phyloP scores from a whole-genome alignment of 2,329 filamentous ascomycete species.

The Aspergillus calidoustus region DNA sequence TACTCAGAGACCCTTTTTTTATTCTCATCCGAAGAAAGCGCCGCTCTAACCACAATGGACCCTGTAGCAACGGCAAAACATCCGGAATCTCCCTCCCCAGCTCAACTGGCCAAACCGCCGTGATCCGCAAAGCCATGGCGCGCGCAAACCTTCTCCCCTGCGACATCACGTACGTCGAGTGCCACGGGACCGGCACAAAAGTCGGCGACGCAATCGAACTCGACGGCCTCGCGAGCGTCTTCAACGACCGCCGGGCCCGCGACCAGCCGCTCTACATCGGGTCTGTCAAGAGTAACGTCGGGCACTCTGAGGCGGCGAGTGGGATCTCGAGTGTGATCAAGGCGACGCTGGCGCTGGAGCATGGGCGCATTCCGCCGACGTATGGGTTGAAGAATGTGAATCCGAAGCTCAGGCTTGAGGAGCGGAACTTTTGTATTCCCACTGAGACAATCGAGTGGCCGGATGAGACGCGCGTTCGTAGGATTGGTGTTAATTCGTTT shows the following conservation, averaged over 20 bases:
- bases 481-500: conserved; percentile 51
- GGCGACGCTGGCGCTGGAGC: conserved; percentile 45
- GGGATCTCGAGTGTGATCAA: conserved; percentile 42
- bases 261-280: conserved; percentile 25
- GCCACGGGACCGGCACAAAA: conserved; percentile 19
- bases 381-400: conserved; percentile 34
- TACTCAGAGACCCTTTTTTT: no score
- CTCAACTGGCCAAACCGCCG: neutral
- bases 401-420: conserved; percentile 17
- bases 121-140: conserved; percentile 9
- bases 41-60: neutral
- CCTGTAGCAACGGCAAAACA: conserved; percentile 5
- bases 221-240: conserved; percentile 1
- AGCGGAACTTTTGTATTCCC: neutral
- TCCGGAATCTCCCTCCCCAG: conserved; percentile 11
- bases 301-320: conserved; percentile 41
- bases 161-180: conserved; percentile 14
- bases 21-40: no score
- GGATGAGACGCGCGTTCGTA: conserved; percentile 19
- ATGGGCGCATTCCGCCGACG: conserved; percentile 39
- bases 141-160: neutral
- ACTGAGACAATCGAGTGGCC: conserved; percentile 27
- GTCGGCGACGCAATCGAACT: conserved; percentile 17
- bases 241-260: neutral
- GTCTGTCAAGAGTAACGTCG: conserved; percentile 38